Conservation (phyloP, 2,329 filamentous ascomycete species). For the Colletotrichum aenigma region DNA sequence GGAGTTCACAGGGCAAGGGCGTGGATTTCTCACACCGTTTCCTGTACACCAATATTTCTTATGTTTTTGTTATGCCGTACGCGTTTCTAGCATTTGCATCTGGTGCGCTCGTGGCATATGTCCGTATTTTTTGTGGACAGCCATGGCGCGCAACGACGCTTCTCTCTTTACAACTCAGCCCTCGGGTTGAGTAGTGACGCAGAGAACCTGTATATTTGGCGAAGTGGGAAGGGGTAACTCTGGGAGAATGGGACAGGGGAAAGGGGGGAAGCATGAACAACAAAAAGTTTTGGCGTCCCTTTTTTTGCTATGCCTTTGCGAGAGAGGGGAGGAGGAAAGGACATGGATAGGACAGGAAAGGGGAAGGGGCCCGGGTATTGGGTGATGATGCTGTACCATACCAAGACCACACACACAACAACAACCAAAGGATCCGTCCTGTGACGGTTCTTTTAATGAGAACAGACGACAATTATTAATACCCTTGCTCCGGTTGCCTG, state of each 20-base stretch:
- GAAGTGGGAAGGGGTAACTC: not conserved
- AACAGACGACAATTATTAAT: conserved; percentile 17
- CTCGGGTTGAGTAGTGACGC: not conserved
- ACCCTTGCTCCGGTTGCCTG: not conserved
- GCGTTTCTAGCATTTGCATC: conserved; percentile 19
- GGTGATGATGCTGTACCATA: conserved; percentile 21
- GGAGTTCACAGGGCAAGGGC: conserved; percentile 13
- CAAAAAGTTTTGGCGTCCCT: conserved; percentile 19
- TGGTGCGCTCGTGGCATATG: not conserved
- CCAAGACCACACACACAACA: conserved; percentile 13
- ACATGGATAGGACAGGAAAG: not conserved
- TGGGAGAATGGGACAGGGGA: conserved; percentile 3
- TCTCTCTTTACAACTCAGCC: not conserved
- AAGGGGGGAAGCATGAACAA: conserved; percentile 18
- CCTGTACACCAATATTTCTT: conserved; percentile 13
- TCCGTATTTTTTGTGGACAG: not conserved
- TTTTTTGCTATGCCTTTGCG: conserved; percentile 13
- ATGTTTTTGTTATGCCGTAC: not conserved
- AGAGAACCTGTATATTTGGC: conserved; percentile 15
- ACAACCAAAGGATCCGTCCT: conserved; percentile 10
- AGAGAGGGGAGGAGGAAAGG: not conserved
- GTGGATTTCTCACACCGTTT: conserved; percentile 15
- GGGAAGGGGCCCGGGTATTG: not conserved
- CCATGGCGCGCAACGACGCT: not conserved
- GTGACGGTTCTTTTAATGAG: conserved; percentile 15